Conservation (phyloP, 2,329 filamentous ascomycete genomes). For the Pestalotiopsis sp. region DNA sequence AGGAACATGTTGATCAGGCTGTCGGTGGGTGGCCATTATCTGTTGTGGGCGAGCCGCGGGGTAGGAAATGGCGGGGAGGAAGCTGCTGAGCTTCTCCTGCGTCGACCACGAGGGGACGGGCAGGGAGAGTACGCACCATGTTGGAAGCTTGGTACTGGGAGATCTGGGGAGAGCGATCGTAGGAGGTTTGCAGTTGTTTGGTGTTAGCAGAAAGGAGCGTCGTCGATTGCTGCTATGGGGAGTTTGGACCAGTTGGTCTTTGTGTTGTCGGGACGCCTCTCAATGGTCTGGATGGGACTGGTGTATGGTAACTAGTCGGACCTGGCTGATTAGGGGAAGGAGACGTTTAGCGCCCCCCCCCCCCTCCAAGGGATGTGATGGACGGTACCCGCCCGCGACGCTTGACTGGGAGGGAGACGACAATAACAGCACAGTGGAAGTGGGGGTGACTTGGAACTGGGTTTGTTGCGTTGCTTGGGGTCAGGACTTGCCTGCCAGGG, state of each 20-base stretch:
- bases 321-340: constrained; percentile 5
- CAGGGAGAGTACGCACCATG: constrained; percentile 11
- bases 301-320: background rate
- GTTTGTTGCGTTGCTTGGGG: too few species aligned
- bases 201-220: constrained; percentile 4
- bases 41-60: constrained; percentile 17
- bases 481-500: too few species aligned
- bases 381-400: background rate
- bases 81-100: constrained; percentile 1
- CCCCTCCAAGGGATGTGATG: background rate
- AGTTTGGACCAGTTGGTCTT: constrained; percentile 2
- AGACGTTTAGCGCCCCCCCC: constrained; percentile 3
- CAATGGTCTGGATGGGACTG: background rate
- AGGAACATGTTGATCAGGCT: constrained; percentile 14
- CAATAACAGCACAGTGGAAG: background rate
- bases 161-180: background rate
- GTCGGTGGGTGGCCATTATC: constrained; percentile 19
- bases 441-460: too few species aligned
- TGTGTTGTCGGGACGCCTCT: background rate
- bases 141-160: constrained; percentile 7
- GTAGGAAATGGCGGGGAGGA: constrained; percentile 6
- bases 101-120: constrained; percentile 17
- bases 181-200: background rate
- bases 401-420: background rate
- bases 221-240: background rate